phyloP scores from a whole-genome alignment of 2,329 filamentous ascomycete genomes.

The Claviceps monticola region DNA sequence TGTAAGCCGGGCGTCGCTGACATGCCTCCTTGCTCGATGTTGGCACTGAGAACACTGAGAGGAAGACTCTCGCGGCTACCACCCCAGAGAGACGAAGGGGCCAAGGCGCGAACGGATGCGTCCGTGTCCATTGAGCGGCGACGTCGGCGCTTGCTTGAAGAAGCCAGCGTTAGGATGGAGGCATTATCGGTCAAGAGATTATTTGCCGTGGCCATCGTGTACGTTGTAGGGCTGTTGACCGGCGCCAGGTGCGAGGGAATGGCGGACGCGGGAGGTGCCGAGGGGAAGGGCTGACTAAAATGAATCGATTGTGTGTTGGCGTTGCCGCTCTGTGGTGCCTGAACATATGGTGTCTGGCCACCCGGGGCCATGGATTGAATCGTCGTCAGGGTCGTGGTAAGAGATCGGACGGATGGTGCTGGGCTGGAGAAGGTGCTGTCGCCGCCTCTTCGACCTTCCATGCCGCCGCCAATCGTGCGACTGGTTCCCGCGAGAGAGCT shows the following conservation, averaged over 20 bases:
- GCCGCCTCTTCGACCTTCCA: slow-evolving; percentile 55
- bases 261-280: slow-evolving; percentile 51
- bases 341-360: slow-evolving; percentile 21
- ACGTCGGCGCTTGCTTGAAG: slow-evolving; percentile 64
- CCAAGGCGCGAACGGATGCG: slow-evolving; percentile 71
- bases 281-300: slow-evolving; percentile 53
- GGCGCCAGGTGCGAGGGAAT: slow-evolving; percentile 57
- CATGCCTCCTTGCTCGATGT: slow-evolving; percentile 38
- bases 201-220: slow-evolving; percentile 66
- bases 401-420: slow-evolving; percentile 63
- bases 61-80: slow-evolving; percentile 70
- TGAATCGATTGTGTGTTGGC: slow-evolving; percentile 39
- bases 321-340: slow-evolving; percentile 16
- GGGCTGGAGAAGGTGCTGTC: slow-evolving; percentile 73
- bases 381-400: slow-evolving; percentile 74
- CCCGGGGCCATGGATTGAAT: slow-evolving; percentile 62
- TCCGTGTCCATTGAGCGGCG: slow-evolving; percentile 74
- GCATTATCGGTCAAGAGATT: slow-evolving; percentile 74
- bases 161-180: slow-evolving; percentile 72
- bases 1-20: slow-evolving; percentile 38
- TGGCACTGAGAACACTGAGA: slow-evolving; percentile 63
- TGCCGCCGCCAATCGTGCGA: slow-evolving; percentile 50
- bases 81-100: slow-evolving; percentile 69
- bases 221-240: slow-evolving; percentile 50
- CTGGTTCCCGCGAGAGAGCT: slow-evolving; percentile 60